These are phyloP conservation scores for Pleurotus platypus DNA, from an alignment of 768 basidiomycete genomes.

Conservation along the genomic window DNA sequence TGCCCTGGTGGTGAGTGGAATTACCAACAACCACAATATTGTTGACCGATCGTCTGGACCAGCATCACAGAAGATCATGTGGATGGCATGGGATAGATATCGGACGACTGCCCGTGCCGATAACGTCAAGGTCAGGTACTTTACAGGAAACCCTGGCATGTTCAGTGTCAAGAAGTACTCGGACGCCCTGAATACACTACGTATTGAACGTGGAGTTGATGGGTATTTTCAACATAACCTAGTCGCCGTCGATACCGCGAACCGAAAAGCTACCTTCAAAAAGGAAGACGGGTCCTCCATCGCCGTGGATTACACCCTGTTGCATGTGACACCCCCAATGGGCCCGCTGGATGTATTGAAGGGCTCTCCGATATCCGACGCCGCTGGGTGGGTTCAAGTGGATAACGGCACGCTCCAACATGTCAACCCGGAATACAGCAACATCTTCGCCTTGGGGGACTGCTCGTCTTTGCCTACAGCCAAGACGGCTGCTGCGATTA, in stretches of 20 bases:
- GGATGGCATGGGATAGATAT: constrained; percentile 92
- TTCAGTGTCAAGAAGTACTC: constrained; percentile 97
- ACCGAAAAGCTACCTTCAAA: constrained; percentile 83
- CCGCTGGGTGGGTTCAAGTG: constrained; percentile 87
- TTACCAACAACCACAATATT: background rate
- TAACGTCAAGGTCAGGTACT: constrained; percentile 69
- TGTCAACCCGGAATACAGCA: constrained; percentile 71
- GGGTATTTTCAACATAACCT: constrained; percentile 84
- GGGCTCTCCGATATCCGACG: constrained; percentile 72
- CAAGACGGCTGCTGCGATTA: constrained; percentile 95
- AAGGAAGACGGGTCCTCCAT: constrained; percentile 65
- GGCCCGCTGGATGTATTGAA: constrained; percentile 83
- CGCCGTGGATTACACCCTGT: constrained; percentile 72
- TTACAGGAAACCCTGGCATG: constrained; percentile 93
- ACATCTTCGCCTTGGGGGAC: constrained; percentile 92
- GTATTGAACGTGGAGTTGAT: constrained; percentile 76
- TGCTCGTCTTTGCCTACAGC: constrained; percentile 89
- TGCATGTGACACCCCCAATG: constrained; percentile 93
- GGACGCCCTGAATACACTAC: constrained; percentile 75
- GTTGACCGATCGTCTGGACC: background rate
- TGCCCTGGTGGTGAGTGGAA: constrained; percentile 75
- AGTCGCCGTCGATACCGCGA: constrained; percentile 62
- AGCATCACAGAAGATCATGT: constrained; percentile 94
- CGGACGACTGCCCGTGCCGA: constrained; percentile 54
- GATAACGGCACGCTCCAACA: constrained; percentile 80